Evolutionary conservation across 345 rosid genomes (phyloP), one percentile per base, ranked within the genome.

Genomic region (Citrus unshiu): DNA sequence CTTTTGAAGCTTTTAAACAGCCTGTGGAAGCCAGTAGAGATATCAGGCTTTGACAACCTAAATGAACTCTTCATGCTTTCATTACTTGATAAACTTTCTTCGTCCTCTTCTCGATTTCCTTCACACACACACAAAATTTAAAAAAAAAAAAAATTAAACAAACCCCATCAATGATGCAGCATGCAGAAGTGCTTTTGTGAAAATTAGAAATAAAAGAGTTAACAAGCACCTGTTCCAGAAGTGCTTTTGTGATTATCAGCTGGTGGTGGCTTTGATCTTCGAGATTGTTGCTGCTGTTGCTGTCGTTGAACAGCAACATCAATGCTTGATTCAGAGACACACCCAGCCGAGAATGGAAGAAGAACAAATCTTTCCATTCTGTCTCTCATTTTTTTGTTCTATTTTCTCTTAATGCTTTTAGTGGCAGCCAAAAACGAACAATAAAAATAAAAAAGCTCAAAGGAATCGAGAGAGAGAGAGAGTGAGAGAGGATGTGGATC

Each of bases 311-410:
- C 72, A 12, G 81, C 89, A 1, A 93, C 89, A 32, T 88, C 91
- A 65, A 93, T 91, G 76, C 97, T 90, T 51, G 95, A 89, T 43
- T 88, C 91, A 66, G 95, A 93, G 72, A 91, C 81, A 75, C 97
- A 93, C 35, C 97, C 95, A 30, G 84, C 82, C 13, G 97, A 85
- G 86, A 93, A 93, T 30, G 97, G 97, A 84, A 93, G 93, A 70
- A 91, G 85, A 68, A 90, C 95, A 81, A 93, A 81, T 70, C 91
- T 88, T 85, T 93, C 97, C 93, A 93, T 89, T 84, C 85, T 86
- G 64, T 92, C 94, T 87, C 88, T 90, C 97, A 92, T 90, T 61
- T 16, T 32, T 32, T 35, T 70, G 51, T 46, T 46, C 51, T 46
- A 65, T 79, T 72, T 80, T 25, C 77, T 67, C 49, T 80, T 2